Conservation (phyloP, 2,329 filamentous ascomycete genomes). For the Apiospora saccharicola region DNA sequence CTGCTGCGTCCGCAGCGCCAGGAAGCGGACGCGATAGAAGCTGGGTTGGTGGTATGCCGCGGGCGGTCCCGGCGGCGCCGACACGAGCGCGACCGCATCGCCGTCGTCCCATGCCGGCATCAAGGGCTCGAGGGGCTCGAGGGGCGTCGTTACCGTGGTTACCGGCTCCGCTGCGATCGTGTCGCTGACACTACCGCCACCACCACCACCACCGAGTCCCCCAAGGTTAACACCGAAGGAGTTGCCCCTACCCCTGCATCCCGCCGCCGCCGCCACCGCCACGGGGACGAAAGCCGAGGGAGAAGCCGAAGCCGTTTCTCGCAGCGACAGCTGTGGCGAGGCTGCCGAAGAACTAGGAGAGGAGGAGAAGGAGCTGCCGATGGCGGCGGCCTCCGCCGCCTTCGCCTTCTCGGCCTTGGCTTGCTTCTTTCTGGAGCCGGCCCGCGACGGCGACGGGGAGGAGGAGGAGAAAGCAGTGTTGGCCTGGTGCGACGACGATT, state of each 20-base stretch:
- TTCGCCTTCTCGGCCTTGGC: not conserved
- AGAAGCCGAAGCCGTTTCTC: not conserved
- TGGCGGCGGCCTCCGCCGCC: not conserved
- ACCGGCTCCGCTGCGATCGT: no score
- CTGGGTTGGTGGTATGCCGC: not conserved
- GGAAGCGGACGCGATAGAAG: not conserved
- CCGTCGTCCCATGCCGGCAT: slow-evolving; percentile 6
- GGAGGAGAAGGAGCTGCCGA: not conserved
- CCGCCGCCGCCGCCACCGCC: not conserved
- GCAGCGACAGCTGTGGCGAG: not conserved
- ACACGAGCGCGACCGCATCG: not conserved
- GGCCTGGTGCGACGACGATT: no score
- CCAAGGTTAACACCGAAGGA: not conserved
- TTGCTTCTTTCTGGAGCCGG: slow-evolving; percentile 1
- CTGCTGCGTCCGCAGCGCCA: not conserved
- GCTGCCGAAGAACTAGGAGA: not conserved
- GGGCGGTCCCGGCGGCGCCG: not conserved
- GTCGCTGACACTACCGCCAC: not conserved
- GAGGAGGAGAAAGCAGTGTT: not conserved
- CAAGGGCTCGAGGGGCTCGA: not conserved
- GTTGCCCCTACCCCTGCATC: not conserved
- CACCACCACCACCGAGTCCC: not conserved
- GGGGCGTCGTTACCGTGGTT: not conserved
- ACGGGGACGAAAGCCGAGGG: not conserved
- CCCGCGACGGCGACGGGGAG: slow-evolving; percentile 2